These are phyloP conservation scores for Rhododendron vialii DNA, from an alignment of 148 eudicot genomes.

Conservation along the genomic window DNA sequence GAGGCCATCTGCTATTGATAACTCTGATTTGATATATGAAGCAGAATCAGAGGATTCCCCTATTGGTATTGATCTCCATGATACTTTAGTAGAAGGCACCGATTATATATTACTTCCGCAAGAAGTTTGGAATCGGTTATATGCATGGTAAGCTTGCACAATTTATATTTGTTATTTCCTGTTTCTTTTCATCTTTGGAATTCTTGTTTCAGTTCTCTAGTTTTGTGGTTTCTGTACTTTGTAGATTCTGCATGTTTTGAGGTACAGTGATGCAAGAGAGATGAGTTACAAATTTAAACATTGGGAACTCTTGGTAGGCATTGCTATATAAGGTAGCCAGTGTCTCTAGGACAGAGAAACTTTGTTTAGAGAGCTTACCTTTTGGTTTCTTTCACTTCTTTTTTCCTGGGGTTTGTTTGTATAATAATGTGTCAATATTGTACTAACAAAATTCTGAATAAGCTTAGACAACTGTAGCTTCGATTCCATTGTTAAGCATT, in stretches of 20 bases:
- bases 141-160: slow-evolving; percentile 1
- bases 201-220: not conserved
- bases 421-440: not conserved
- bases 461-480: not conserved
- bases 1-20: slow-evolving; percentile 77
- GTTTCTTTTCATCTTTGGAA: not conserved
- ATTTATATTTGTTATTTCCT: not conserved
- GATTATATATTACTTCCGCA: slow-evolving; percentile 81
- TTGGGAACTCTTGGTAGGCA: not conserved
- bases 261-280: not conserved
- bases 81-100: slow-evolving; percentile 88
- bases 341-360: not conserved
- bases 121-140: slow-evolving; percentile 14
- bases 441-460: not conserved
- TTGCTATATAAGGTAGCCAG: not conserved
- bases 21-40: slow-evolving; percentile 71
- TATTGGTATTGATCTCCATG: slow-evolving; percentile 60
- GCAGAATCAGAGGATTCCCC: slow-evolving; percentile 36
- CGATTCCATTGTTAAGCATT: not conserved
- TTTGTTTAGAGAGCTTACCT: not conserved
- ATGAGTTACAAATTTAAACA: not conserved
- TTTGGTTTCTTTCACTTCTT: not conserved
- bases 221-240: not conserved
- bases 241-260: not conserved
- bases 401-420: not conserved